phyloP scores from a whole-genome alignment of 306 rosid genomes.

The Abrus precatorius region DNA sequence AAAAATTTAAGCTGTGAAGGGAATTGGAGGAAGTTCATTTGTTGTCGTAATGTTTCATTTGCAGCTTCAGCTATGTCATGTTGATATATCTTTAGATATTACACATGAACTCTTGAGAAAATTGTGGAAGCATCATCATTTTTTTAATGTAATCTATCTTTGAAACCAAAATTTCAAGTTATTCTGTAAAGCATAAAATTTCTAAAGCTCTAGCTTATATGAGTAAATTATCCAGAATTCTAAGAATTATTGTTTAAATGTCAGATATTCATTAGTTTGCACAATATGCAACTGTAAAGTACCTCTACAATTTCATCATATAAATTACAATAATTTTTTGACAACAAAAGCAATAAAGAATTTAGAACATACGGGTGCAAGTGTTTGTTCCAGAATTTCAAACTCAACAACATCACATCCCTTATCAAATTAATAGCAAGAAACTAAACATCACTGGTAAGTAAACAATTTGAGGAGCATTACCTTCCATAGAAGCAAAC shows the following conservation, averaged over 20 bases:
- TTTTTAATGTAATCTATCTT: not conserved
- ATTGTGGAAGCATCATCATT: not conserved
- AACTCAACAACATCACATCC: not conserved
- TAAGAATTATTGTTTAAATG: conserved; percentile 1
- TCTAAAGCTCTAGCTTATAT: conserved; percentile 10
- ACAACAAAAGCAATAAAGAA: not conserved
- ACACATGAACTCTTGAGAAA: conserved; percentile 6
- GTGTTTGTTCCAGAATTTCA: conserved; percentile 17
- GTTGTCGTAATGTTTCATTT: not conserved
- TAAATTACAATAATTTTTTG: not conserved
- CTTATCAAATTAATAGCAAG: not conserved
- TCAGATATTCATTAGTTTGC: conserved; percentile 1
- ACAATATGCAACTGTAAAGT: conserved; percentile 1
- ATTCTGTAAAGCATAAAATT: not conserved
- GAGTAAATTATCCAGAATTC: not conserved
- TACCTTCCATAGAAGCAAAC: conserved; percentile 83
- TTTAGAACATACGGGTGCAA: conserved; percentile 23
- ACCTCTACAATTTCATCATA: not conserved
- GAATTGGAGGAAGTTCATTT: not conserved
- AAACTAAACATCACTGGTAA: conserved; percentile 9
- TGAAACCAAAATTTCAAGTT: not conserved
- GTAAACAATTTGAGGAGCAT: conserved; percentile 5
- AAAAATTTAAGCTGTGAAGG: conserved; percentile 9
- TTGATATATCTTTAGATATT: not conserved
- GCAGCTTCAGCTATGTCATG: not conserved